Conservation (phyloP, 116 monocot species). For the Dioscorea cayenensis region DNA sequence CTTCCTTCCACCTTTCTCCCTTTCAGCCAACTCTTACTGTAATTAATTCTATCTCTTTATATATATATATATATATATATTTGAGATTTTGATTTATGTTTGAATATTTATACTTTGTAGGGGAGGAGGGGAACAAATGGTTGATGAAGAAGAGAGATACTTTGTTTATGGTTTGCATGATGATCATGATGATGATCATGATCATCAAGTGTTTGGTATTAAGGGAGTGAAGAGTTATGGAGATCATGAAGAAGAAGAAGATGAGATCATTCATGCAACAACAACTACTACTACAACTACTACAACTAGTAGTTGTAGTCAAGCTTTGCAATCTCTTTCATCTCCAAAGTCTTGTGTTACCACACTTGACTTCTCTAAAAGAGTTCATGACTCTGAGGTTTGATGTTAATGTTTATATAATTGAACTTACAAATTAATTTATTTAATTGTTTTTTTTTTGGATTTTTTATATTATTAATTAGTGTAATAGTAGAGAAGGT, state of each 20-base stretch:
- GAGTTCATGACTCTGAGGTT: conserved; percentile 50
- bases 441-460: not conserved
- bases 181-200: no score
- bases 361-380: conserved; percentile 56
- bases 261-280: conserved; percentile 29
- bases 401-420: no score
- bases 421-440: no score
- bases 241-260: conserved; percentile 15
- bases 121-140: conserved; percentile 38
- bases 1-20: conserved; percentile 24
- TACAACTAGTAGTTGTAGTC: conserved; percentile 1
- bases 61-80: not conserved
- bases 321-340: conserved; percentile 27
- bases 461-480: conserved; percentile 3
- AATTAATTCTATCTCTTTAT: conserved; percentile 14
- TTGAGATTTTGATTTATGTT: not conserved
- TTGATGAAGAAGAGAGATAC: conserved; percentile 37
- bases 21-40: conserved; percentile 43
- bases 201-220: conserved; percentile 9
- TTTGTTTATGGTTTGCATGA: conserved; percentile 18
- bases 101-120: conserved; percentile 5
- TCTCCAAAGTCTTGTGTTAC: conserved; percentile 66
- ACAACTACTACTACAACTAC: not conserved
- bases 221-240: conserved; percentile 24
- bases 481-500: conserved; percentile 62